Base-by-base conservation (phyloP, 345 rosid genomes). In the Camelina neglecta region DNA sequence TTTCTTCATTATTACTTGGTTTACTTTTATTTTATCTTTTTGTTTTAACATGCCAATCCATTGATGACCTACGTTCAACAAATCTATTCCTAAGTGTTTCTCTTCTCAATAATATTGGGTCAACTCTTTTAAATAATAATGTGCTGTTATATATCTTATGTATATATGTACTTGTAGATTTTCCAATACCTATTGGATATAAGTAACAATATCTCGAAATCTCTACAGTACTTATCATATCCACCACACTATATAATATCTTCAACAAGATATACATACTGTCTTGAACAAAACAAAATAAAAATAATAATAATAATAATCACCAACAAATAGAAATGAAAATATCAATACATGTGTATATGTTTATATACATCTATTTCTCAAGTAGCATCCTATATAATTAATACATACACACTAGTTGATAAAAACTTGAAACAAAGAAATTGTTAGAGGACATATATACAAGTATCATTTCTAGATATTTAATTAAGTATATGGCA, bases 201-300 rank as follows among this genome's bases (percentile, higher is more conserved):
- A 33, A 66, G 9, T 31, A 66, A 66, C 59, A 49, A 50, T 66
- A 49, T 65, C 44, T 65, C 10, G 26, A 65, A 48, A 48, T 65
- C 18, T 11, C 18, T 49, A 48, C 53, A 48, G 21, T 18, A 16
- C 44, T 31, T 53, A 31, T 65, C 58, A 44, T 6, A 65, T 65
- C 45, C 44, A 65, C 11, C 42, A 18, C 31, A 65, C 58, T 47
- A 33, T 47, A 33, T 8, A 35, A 51, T 66, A 66, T 50, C 12
- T 50, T 66, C 47, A 44, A 12, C 18, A 66, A 20, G 20, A 3
- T 5, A 64, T 31, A 33, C 11, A 38, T 10, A 33, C 11, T 65
- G 16, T 49, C 11, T 20, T 31, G 2, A 7, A 16, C 33, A 7
- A 49, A 49, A 26, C 41, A 44, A 45, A 38, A 38, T 8, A 8